A percentile compares a stretch with the other conserved stretches of the same genome.
phyloP scores from a whole-genome alignment of 768 basidiomycete species.

The Mycena latifolia region DNA sequence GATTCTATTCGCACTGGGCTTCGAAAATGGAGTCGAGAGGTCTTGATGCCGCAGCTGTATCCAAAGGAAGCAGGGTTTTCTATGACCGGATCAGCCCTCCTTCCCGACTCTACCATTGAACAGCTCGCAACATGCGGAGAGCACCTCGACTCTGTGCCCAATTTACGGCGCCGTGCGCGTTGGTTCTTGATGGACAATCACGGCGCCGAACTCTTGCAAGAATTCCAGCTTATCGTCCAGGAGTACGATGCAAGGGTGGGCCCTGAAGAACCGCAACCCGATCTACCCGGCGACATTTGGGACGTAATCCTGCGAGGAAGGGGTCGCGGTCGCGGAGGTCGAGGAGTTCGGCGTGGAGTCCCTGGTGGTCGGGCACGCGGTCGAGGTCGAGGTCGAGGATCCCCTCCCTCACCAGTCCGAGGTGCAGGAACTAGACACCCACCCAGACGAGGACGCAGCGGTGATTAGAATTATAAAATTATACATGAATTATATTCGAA shows the following conservation, averaged over 20 bases:
- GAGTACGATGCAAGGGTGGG: background rate
- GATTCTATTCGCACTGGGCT: constrained; percentile 10
- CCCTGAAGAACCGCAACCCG: too few species aligned
- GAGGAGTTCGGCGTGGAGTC: too few species aligned
- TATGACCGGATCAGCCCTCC: constrained; percentile 11
- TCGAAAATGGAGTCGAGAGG: constrained; percentile 20
- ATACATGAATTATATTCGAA: too few species aligned
- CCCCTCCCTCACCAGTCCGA: too few species aligned
- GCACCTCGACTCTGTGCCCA: constrained; percentile 6
- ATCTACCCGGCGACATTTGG: too few species aligned
- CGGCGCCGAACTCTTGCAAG: background rate
- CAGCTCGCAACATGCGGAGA: constrained; percentile 25
- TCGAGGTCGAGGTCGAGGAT: too few species aligned
- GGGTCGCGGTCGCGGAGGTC: too few species aligned
- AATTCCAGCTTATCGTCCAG: constrained; percentile 1
- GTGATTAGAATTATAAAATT: too few species aligned
- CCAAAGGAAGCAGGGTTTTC: constrained; percentile 22
- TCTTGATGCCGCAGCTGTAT: constrained; percentile 18
- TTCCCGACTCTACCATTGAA: constrained; percentile 25
- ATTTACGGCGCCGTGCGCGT: constrained; percentile 13
- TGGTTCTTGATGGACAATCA: constrained; percentile 10
- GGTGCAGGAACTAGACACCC: too few species aligned
- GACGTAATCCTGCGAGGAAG: too few species aligned
- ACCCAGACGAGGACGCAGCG: too few species aligned
- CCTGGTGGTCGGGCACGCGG: too few species aligned